Evolutionary conservation across 1,284 basidiomycete genomes (phyloP).

Genomic region (Leucoagaricus sp.): DNA sequence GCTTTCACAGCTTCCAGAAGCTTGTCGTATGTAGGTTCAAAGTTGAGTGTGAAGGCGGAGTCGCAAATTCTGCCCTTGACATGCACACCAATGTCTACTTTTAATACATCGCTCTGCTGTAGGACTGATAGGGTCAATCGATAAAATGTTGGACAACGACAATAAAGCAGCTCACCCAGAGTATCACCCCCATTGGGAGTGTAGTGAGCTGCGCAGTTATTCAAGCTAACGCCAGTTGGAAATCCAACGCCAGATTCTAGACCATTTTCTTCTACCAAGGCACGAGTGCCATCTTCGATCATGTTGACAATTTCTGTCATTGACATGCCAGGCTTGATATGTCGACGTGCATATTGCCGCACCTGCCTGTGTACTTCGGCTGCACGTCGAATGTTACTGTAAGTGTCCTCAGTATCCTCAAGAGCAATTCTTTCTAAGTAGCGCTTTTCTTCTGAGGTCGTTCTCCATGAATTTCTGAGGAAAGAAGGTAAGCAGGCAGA

Average conservation of each 20-base stretch:
- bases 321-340: slow-evolving; percentile 91
- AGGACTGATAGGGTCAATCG: slow-evolving; percentile 56
- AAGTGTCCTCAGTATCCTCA: slow-evolving; percentile 82
- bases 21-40: slow-evolving; percentile 89
- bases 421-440: slow-evolving; percentile 78
- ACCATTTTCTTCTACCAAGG: slow-evolving; percentile 90
- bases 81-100: slow-evolving; percentile 98
- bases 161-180: slow-evolving; percentile 52
- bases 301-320: slow-evolving; percentile 95
- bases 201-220: slow-evolving; percentile 97
- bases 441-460: slow-evolving; percentile 89
- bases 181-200: slow-evolving; percentile 96
- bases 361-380: slow-evolving; percentile 98
- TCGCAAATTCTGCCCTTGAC: slow-evolving; percentile 94
- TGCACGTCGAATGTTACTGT: slow-evolving; percentile 88
- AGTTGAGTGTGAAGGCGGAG: slow-evolving; percentile 93
- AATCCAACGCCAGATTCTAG: slow-evolving; percentile 89
- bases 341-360: slow-evolving; percentile 78
- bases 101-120: slow-evolving; percentile 85
- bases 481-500: slow-evolving; percentile 10
- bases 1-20: slow-evolving; percentile 91
- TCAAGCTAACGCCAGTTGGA: slow-evolving; percentile 95
- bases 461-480: slow-evolving; percentile 82
- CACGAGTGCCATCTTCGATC: slow-evolving; percentile 90
- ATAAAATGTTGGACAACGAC: slow-evolving; percentile 9